Conservation (phyloP, 2,329 filamentous ascomycete species). For the Colletotrichum limetticola region DNA sequence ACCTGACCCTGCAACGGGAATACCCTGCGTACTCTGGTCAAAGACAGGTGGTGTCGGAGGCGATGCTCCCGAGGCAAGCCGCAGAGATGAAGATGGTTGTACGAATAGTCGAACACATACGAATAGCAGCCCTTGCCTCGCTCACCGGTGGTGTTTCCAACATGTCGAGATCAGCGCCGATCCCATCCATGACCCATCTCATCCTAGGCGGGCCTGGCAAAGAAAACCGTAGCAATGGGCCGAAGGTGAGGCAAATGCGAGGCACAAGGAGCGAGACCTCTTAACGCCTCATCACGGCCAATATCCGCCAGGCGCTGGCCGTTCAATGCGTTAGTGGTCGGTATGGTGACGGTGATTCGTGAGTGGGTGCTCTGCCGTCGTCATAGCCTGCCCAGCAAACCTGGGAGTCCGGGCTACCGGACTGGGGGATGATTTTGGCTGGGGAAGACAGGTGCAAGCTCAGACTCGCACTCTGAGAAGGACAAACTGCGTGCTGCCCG, state of each 20-base stretch:
- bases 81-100: too few relatives aligned
- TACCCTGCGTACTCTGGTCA: background rate
- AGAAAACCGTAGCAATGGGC: constrained; percentile 2
- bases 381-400: constrained; percentile 16
- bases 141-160: background rate
- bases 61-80: background rate
- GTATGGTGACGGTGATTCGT: constrained; percentile 15
- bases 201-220: background rate
- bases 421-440: background rate
- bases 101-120: background rate
- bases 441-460: background rate
- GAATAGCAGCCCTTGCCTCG: background rate
- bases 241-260: constrained; percentile 26
- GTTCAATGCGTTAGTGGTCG: constrained; percentile 6
- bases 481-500: background rate
- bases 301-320: constrained; percentile 1
- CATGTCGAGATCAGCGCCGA: background rate
- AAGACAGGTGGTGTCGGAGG: background rate
- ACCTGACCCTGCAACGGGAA: background rate
- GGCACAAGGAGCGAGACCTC: background rate
- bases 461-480: background rate
- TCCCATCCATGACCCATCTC: constrained; percentile 19
- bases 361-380: constrained; percentile 18
- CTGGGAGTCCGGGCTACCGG: constrained; percentile 8
- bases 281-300: background rate